Conservation (phyloP, 129 eudicot genomes). For the Chrysanthemum makinoi region DNA sequence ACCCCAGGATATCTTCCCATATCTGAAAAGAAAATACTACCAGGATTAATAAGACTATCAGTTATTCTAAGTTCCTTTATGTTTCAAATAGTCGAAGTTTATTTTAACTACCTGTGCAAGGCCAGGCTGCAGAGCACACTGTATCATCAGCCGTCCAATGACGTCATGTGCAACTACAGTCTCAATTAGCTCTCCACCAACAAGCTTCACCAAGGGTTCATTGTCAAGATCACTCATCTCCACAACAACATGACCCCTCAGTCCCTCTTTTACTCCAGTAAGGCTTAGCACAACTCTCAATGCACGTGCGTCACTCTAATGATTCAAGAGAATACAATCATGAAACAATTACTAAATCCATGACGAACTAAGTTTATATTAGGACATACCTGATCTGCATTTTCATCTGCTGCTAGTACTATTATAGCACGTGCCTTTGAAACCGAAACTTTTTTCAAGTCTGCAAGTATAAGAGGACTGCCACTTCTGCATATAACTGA, state of each 20-base stretch:
- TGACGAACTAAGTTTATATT: background rate
- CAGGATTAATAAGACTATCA: background rate
- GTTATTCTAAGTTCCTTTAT: background rate
- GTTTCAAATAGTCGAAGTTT: background rate
- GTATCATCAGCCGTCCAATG: conserved; percentile 97
- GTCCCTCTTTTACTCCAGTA: conserved; percentile 90
- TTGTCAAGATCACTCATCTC: conserved; percentile 99
- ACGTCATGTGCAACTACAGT: conserved; percentile 99
- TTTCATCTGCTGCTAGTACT: conserved; percentile 94
- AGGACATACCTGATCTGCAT: conserved; percentile 83
- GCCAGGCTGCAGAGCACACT: conserved; percentile 99
- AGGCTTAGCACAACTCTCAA: conserved; percentile 97
- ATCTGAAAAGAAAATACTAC: conserved; percentile 44
- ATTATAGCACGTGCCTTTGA: conserved; percentile 98
- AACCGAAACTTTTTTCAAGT: conserved; percentile 95
- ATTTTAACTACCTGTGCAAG: conserved; percentile 81
- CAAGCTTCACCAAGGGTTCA: conserved; percentile 98
- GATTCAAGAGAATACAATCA: conserved; percentile 15
- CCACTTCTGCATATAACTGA: conserved; percentile 97
- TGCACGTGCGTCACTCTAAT: conserved; percentile 97
- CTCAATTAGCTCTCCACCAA: conserved; percentile 95
- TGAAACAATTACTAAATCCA: background rate
- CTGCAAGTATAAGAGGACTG: conserved; percentile 98
- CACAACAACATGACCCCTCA: conserved; percentile 97
- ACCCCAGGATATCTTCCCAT: conserved; percentile 99